phyloP scores from a whole-genome alignment of 2,329 filamentous ascomycete genomes.

The Septoria petroselini region DNA sequence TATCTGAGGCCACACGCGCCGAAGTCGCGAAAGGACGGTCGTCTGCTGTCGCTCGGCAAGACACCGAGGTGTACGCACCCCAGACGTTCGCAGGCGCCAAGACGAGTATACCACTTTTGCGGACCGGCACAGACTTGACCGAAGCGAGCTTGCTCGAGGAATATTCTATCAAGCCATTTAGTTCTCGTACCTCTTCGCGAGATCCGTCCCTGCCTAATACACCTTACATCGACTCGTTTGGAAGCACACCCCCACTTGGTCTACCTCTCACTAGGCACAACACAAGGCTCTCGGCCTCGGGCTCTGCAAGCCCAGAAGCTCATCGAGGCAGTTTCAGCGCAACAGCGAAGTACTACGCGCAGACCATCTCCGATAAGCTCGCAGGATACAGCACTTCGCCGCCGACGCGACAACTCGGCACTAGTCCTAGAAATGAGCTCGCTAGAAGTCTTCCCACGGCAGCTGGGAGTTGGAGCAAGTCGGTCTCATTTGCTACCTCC shows the following conservation, averaged over 20 bases:
- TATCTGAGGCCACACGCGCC: constrained; percentile 25
- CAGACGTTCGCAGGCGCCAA: neutral
- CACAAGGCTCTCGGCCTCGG: constrained; percentile 28
- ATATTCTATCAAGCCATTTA: constrained; percentile 21
- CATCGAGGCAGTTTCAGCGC: constrained; percentile 37
- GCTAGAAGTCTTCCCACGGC: constrained; percentile 31
- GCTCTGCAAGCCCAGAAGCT: constrained; percentile 35
- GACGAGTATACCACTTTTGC: constrained; percentile 19
- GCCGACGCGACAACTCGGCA: constrained; percentile 28
- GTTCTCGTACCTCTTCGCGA: constrained; percentile 29
- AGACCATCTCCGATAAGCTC: constrained; percentile 37
- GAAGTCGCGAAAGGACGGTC: neutral
- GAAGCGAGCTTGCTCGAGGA: constrained; percentile 15
- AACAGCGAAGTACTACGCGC: constrained; percentile 36
- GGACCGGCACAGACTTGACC: constrained; percentile 16
- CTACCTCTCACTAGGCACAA: constrained; percentile 26
- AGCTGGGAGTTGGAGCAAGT: constrained; percentile 48
- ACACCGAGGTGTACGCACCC: neutral
- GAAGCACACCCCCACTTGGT: constrained; percentile 32
- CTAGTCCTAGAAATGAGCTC: constrained; percentile 33
- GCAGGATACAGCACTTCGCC: constrained; percentile 35
- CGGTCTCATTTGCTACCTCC: constrained; percentile 38
- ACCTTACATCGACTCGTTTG: constrained; percentile 31
- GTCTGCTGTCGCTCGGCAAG: neutral
- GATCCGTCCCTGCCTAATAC: constrained; percentile 33